Conservation (phyloP, 2,329 filamentous ascomycete species). For the Xylaria polymorpha region DNA sequence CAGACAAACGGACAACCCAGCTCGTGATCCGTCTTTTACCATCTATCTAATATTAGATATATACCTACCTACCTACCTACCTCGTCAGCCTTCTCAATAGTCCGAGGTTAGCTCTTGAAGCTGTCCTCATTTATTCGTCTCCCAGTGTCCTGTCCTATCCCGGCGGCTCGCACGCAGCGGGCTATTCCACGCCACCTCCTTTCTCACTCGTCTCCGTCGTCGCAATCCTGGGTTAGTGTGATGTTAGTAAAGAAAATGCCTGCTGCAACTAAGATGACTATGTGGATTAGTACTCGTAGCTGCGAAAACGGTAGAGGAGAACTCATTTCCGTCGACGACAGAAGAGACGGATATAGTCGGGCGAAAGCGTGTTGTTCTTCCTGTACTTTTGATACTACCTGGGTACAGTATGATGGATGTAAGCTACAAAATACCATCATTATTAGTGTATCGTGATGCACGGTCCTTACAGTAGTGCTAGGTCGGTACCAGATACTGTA, state of each 20-base stretch:
- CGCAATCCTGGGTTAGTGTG: background rate
- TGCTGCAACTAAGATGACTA: background rate
- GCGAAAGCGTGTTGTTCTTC: background rate
- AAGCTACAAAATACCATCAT: no score
- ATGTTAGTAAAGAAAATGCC: background rate
- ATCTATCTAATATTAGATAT: background rate
- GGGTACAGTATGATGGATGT: no score
- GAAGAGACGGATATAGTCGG: background rate
- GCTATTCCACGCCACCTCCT: background rate
- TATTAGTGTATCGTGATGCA: background rate
- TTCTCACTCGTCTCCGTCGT: background rate
- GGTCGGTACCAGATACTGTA: no score
- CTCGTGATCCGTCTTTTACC: background rate
- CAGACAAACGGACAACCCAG: background rate
- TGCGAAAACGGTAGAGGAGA: background rate
- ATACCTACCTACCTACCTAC: no score
- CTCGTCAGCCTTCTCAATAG: background rate
- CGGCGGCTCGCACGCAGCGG: background rate
- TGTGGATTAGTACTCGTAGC: background rate
- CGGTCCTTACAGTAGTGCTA: background rate
- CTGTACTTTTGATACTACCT: background rate
- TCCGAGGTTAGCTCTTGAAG: background rate
- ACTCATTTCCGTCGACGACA: background rate
- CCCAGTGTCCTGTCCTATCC: background rate
- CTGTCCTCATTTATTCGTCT: background rate